Conservation (phyloP, 2,329 filamentous ascomycete genomes). For the Ophiosphaerella narmari region DNA sequence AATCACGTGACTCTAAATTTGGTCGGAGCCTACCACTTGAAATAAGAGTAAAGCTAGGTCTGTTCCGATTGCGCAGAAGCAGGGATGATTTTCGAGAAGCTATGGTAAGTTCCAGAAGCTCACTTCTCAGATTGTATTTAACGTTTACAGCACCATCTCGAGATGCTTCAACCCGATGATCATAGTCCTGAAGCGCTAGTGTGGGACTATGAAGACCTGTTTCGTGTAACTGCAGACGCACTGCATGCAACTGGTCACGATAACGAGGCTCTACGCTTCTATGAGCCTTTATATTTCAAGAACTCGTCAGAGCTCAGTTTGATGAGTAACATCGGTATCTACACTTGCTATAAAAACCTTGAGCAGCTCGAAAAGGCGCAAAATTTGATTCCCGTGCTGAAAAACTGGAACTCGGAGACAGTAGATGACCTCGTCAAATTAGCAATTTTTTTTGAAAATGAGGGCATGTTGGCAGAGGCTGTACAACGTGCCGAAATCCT, state of each 20-base stretch:
- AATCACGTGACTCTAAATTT: constrained; percentile 64
- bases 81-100: constrained; percentile 70
- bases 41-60: constrained; percentile 79
- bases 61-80: constrained; percentile 77
- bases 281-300: constrained; percentile 51
- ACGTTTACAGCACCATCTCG: constrained; percentile 47
- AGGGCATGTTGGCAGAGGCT: constrained; percentile 64
- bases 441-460: constrained; percentile 78
- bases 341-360: constrained; percentile 68
- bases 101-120: constrained; percentile 58
- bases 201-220: constrained; percentile 75
- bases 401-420: constrained; percentile 71
- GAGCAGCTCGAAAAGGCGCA: constrained; percentile 72
- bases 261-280: constrained; percentile 63
- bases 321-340: constrained; percentile 43
- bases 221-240: constrained; percentile 70
- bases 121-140: not conserved
- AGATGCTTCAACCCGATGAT: constrained; percentile 70
- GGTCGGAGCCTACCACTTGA: constrained; percentile 78
- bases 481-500: constrained; percentile 64
- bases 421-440: constrained; percentile 79
- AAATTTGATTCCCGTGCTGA: constrained; percentile 74
- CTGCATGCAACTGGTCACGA: constrained; percentile 58
- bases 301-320: constrained; percentile 30
- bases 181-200: constrained; percentile 56